Conservation (phyloP, 23 red algal genomes). For the Gracilaria caudata region DNA sequence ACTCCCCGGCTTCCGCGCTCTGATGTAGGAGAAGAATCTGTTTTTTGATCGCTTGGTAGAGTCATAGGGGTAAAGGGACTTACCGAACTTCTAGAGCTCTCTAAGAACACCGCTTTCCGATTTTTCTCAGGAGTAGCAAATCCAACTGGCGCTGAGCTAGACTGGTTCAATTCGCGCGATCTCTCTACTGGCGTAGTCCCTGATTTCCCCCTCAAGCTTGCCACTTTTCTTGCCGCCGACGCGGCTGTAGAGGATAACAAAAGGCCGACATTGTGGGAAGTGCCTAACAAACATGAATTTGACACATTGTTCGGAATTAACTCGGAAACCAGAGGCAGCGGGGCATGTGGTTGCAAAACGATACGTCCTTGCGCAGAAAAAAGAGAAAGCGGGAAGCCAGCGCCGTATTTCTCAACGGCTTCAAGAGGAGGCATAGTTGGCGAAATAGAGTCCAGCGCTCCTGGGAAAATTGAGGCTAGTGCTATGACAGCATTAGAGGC, state of each 20-base stretch:
- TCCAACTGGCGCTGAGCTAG: background rate
- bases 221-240: constrained; percentile 41
- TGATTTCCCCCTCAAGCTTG: constrained; percentile 13
- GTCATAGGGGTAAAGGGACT: constrained; percentile 6
- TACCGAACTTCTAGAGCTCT: background rate
- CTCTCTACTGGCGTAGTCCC: constrained; percentile 16
- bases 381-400: constrained; percentile 74
- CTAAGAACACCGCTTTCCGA: background rate
- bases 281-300: constrained; percentile 69
- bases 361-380: constrained; percentile 55
- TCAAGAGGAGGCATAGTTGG: constrained; percentile 36
- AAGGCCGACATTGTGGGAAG: constrained; percentile 75
- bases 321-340: constrained; percentile 71
- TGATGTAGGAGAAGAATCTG: background rate
- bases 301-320: constrained; percentile 60
- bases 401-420: background rate
- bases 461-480: constrained; percentile 74
- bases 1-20: constrained; percentile 26
- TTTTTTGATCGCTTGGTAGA: background rate
- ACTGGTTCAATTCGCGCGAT: constrained; percentile 5
- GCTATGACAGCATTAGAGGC: constrained; percentile 81
- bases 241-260: constrained; percentile 70
- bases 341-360: constrained; percentile 86
- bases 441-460: constrained; percentile 73
- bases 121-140: constrained; percentile 9